Conservation (phyloP, 345 rosid genomes). For the Lepidium sativum region DNA sequence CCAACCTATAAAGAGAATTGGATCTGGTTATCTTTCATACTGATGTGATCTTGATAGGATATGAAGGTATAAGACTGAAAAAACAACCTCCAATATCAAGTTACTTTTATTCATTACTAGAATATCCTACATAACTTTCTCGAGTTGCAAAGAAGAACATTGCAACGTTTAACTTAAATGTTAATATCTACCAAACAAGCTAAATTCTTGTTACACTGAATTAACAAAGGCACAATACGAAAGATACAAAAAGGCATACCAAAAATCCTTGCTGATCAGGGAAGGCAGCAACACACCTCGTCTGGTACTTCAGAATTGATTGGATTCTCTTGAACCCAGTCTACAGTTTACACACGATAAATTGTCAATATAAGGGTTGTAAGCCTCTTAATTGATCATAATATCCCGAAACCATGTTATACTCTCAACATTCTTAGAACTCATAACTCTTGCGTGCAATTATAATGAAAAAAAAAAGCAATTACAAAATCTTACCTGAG, state of each 20-base stretch:
- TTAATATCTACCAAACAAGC: neutral
- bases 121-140: neutral
- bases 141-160: neutral
- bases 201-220: neutral
- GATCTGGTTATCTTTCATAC: slow-evolving; percentile 4
- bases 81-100: neutral
- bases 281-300: slow-evolving; percentile 86
- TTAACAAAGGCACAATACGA: neutral
- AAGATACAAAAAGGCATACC: slow-evolving; percentile 34
- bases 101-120: neutral
- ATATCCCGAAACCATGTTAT: neutral
- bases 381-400: neutral
- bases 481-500: slow-evolving; percentile 49
- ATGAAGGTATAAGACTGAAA: neutral
- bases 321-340: slow-evolving; percentile 70
- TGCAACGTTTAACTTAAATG: neutral
- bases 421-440: neutral
- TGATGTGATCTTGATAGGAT: neutral
- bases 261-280: slow-evolving; percentile 95
- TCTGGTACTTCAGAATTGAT: slow-evolving; percentile 83
- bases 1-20: slow-evolving; percentile 51
- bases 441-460: neutral
- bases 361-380: neutral
- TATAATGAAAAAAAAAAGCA: neutral
- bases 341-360: slow-evolving; percentile 27